Evolutionary conservation across 2,329 filamentous ascomycete species (phyloP).

Genomic region (Aspergillus chevalieri): DNA sequence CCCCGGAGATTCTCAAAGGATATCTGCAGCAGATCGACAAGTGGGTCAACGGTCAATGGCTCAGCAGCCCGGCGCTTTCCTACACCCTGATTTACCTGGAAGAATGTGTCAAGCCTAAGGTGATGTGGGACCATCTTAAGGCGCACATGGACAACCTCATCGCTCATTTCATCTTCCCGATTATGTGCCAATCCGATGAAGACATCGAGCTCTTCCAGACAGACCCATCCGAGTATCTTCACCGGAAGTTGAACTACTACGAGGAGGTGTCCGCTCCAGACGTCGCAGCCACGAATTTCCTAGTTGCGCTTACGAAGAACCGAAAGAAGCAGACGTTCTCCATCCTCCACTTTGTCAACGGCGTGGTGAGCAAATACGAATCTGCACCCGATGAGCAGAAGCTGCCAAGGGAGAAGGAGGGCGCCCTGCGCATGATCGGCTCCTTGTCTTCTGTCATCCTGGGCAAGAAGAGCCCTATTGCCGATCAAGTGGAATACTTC

Average conservation of each 20-base stretch:
- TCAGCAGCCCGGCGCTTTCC: conserved; percentile 87
- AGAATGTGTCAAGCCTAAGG: conserved; percentile 93
- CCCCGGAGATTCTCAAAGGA: conserved; percentile 90
- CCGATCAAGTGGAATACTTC: conserved; percentile 96
- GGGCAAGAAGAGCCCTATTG: conserved; percentile 96
- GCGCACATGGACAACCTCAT: conserved; percentile 89
- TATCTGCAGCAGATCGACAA: conserved; percentile 94
- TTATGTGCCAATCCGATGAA: conserved; percentile 85
- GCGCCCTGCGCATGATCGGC: conserved; percentile 93
- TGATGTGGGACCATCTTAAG: conserved; percentile 92
- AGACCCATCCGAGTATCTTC: conserved; percentile 92
- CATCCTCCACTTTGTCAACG: conserved; percentile 90
- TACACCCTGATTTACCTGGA: conserved; percentile 94
- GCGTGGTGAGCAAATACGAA: conserved; percentile 90
- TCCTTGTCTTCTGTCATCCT: conserved; percentile 90
- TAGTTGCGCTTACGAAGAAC: conserved; percentile 88
- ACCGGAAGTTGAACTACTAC: conserved; percentile 95
- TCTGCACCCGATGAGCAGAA: conserved; percentile 77
- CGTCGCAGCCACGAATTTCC: conserved; percentile 91
- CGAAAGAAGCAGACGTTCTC: conserved; percentile 94
- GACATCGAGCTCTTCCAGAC: conserved; percentile 91
- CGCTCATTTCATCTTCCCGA: conserved; percentile 90
- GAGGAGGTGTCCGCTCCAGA: conserved; percentile 95
- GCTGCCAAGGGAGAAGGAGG: conserved; percentile 92
- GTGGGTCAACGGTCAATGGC: conserved; percentile 94